These are phyloP conservation scores for Capronia epimyces DNA, from an alignment of 2,329 filamentous ascomycete genomes.

Conservation along the genomic window DNA sequence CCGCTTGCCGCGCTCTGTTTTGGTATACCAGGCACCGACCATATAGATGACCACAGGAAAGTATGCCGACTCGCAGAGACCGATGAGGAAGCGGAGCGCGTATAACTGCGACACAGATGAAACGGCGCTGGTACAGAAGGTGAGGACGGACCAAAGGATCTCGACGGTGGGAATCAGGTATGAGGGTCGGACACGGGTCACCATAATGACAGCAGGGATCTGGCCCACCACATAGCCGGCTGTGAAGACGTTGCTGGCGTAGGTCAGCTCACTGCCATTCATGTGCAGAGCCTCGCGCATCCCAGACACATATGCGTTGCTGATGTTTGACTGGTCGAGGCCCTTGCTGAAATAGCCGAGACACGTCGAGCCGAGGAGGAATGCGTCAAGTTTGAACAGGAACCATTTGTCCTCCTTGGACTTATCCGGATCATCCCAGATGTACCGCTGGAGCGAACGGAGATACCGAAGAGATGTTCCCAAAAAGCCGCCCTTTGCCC, in stretches of 20 bases:
- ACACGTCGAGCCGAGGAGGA: constrained; percentile 31
- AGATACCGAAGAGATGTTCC: not conserved
- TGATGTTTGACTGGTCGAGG: constrained; percentile 25
- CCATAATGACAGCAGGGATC: constrained; percentile 35
- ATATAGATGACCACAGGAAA: constrained; percentile 33
- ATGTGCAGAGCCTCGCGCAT: constrained; percentile 47
- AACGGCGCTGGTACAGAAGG: constrained; percentile 30
- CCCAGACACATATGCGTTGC: constrained; percentile 29
- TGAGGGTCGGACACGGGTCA: constrained; percentile 33
- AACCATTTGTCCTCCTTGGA: constrained; percentile 42
- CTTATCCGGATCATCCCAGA: constrained; percentile 51
- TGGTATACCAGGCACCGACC: constrained; percentile 24
- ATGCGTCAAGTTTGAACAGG: constrained; percentile 32
- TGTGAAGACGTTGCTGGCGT: constrained; percentile 28
- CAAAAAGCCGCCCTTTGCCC: constrained; percentile 1
- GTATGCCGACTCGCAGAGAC: constrained; percentile 28
- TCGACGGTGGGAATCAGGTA: constrained; percentile 32
- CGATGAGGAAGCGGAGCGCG: constrained; percentile 14
- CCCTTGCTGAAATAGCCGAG: constrained; percentile 31
- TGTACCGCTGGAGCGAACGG: constrained; percentile 31
- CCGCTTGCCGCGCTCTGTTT: constrained; percentile 34
- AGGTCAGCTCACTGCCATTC: constrained; percentile 49
- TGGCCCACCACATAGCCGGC: constrained; percentile 55
- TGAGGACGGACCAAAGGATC: constrained; percentile 31
- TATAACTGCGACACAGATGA: constrained; percentile 31